Conservation (phyloP, 352 stramenopile species). For the Phytophthora fragariaefolia region DNA sequence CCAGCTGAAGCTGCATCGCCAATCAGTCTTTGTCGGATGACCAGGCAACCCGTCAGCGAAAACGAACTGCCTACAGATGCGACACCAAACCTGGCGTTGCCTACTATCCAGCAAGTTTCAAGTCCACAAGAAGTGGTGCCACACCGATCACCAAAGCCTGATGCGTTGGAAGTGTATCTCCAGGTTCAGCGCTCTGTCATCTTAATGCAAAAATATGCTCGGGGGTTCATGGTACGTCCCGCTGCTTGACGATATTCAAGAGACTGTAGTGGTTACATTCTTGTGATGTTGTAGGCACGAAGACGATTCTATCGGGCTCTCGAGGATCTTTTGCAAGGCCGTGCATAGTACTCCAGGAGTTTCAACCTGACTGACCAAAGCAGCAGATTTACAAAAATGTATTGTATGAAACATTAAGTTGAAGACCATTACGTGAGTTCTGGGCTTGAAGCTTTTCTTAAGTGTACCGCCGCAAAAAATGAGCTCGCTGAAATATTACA, state of each 20-base stretch:
- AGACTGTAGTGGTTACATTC: no score
- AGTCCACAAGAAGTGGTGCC: conserved; percentile 1
- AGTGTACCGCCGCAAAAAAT: conserved; percentile 66
- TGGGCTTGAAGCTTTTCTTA: background rate
- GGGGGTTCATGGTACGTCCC: conserved; percentile 34
- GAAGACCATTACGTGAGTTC: background rate
- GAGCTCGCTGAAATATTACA: conserved; percentile 59
- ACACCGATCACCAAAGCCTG: conserved; percentile 1
- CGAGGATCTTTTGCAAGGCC: conserved; percentile 29
- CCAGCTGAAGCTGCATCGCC: conserved; percentile 8
- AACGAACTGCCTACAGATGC: conserved; percentile 3
- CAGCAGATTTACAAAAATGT: no score
- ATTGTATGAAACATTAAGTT: background rate
- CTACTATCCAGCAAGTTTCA: background rate
- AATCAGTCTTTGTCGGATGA: background rate
- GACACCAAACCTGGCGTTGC: background rate
- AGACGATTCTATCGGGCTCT: conserved; percentile 29
- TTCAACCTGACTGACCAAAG: background rate
- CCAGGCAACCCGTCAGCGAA: conserved; percentile 9
- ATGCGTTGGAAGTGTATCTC: conserved; percentile 32
- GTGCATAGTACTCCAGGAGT: no score
- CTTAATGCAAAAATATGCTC: conserved; percentile 35
- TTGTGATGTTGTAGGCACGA: conserved; percentile 9
- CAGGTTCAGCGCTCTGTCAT: conserved; percentile 35
- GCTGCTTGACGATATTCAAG: no score